Evolutionary conservation across 805 yeast genomes (phyloP), one percentile per base, ranked within the genome.

Genomic region (Starmerella lactis-condensi): DNA sequence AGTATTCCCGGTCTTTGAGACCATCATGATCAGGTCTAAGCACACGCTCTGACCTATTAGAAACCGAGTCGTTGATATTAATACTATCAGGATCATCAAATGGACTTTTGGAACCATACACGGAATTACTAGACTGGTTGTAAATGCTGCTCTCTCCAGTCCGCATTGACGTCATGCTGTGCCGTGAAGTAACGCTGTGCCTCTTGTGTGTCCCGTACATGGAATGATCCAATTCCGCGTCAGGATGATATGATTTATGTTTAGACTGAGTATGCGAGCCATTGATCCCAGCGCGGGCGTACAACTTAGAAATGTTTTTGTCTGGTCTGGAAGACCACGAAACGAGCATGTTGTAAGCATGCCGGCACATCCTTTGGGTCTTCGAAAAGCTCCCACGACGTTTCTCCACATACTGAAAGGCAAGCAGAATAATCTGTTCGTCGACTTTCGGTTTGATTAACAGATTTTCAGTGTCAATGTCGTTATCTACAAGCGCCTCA

Each of bases 401-500:
- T 24, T 6, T 53, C 51, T 41, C 54, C 58, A 29, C 30, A 24
- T 32, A 33, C 18, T 32, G 24, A 20, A 41, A 65, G 5, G 73
- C 54, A 17, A 62, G 54, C 35, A 69, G 60, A 38, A 85, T 75
- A 48, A 41, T 24, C 24, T 33, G 40, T 31, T 44, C 48, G 30
- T 39, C 39, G 15, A 45, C 39, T 10, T 42, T 45, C 10, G 43
- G 30, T 7, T 41, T 40, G 15, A 28, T 17, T n/a, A 45, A 36
- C 16, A 45, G 18, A 15, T 34, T 33, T 10, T 32, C 26, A 34
- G 45, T 40, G 5, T 25, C 22, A n/a, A 36, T 28, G 24, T 48
- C 50, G 46, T 73, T 72, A 22, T 68, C 64, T 2, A 75, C 69
- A 15, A 75, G 50, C 13, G 67, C 54, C 42, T 75, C 77, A 24